phyloP scores from a whole-genome alignment of 2,329 filamentous ascomycete species.

The Aspergillus sp. region DNA sequence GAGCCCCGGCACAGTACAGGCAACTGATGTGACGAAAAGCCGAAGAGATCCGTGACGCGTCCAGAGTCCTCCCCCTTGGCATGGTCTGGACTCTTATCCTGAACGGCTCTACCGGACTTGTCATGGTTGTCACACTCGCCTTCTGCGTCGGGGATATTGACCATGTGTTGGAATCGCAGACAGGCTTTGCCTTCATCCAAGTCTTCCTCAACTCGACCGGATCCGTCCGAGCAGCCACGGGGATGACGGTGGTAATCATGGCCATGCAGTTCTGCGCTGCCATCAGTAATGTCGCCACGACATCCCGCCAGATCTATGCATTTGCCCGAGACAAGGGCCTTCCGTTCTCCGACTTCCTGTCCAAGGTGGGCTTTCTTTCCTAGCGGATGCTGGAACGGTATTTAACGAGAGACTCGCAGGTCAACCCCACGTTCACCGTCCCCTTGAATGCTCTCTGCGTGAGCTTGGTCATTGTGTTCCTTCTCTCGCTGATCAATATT shows the following conservation, averaged over 20 bases:
- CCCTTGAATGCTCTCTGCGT: slow-evolving; percentile 42
- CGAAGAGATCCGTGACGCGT: slow-evolving; percentile 50
- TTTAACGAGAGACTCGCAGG: slow-evolving; percentile 29
- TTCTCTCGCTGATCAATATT: slow-evolving; percentile 53
- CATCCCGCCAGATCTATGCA: slow-evolving; percentile 42
- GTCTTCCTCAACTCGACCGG: slow-evolving; percentile 40
- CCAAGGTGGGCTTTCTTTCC: slow-evolving; percentile 12
- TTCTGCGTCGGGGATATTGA: slow-evolving; percentile 33
- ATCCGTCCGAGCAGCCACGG: slow-evolving; percentile 30
- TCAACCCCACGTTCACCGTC: slow-evolving; percentile 38
- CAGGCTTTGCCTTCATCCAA: slow-evolving; percentile 48
- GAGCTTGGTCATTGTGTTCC: slow-evolving; percentile 29
- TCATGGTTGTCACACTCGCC: slow-evolving; percentile 47
- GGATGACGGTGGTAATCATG: slow-evolving; percentile 42
- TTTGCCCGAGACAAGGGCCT: slow-evolving; percentile 46
- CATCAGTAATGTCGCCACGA: slow-evolving; percentile 40
- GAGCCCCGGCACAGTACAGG: not conserved
- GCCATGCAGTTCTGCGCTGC: slow-evolving; percentile 39
- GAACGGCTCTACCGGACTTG: slow-evolving; percentile 45
- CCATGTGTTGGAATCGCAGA: slow-evolving; percentile 39
- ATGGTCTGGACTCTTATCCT: slow-evolving; percentile 47
- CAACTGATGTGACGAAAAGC: slow-evolving; percentile 28
- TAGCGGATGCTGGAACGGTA: no score
- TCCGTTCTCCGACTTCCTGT: slow-evolving; percentile 41
- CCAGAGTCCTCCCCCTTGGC: slow-evolving; percentile 44